phyloP scores from a whole-genome alignment of 2,329 filamentous ascomycete species.

The Grosmannia serpens region DNA sequence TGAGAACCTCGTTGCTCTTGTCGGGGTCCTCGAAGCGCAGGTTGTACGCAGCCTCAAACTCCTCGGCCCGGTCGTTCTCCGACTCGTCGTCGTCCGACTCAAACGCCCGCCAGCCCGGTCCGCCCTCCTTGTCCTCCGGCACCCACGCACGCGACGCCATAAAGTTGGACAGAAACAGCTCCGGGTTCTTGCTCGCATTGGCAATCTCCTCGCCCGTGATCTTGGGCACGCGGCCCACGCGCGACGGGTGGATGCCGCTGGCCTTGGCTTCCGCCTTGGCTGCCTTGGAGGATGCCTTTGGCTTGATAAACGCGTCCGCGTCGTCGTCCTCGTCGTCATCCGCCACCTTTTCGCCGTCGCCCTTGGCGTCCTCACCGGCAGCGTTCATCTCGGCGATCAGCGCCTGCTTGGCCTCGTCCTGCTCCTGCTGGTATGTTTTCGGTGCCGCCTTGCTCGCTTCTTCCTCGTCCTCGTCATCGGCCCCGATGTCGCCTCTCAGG shows the following conservation, averaged over 20 bases:
- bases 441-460: slow-evolving; percentile 18
- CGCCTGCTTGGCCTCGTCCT: slow-evolving; percentile 67
- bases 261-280: slow-evolving; percentile 12
- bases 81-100: slow-evolving; percentile 89
- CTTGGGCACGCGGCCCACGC: slow-evolving; percentile 31
- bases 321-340: slow-evolving; percentile 50
- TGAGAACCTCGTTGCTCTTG: slow-evolving; percentile 76
- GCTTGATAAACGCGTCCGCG: slow-evolving; percentile 66
- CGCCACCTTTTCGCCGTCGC: slow-evolving; percentile 36
- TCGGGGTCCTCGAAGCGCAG: slow-evolving; percentile 87
- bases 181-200: slow-evolving; percentile 72
- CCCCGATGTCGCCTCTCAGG: slow-evolving; percentile 55
- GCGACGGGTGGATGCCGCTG: slow-evolving; percentile 45
- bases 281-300: slow-evolving; percentile 42
- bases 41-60: slow-evolving; percentile 90
- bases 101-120: slow-evolving; percentile 61
- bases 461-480: slow-evolving; percentile 45
- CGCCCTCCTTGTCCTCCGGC: slow-evolving; percentile 30
- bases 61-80: slow-evolving; percentile 62
- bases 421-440: slow-evolving; percentile 67
- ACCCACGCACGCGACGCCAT: slow-evolving; percentile 88
- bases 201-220: slow-evolving; percentile 53
- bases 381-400: slow-evolving; percentile 74
- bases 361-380: slow-evolving; percentile 41
- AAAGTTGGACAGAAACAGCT: slow-evolving; percentile 90